Evolutionary conservation across 768 basidiomycete genomes (phyloP), one percentile per base, ranked within the genome.

Genomic region (Infundibulicybe gibba): DNA sequence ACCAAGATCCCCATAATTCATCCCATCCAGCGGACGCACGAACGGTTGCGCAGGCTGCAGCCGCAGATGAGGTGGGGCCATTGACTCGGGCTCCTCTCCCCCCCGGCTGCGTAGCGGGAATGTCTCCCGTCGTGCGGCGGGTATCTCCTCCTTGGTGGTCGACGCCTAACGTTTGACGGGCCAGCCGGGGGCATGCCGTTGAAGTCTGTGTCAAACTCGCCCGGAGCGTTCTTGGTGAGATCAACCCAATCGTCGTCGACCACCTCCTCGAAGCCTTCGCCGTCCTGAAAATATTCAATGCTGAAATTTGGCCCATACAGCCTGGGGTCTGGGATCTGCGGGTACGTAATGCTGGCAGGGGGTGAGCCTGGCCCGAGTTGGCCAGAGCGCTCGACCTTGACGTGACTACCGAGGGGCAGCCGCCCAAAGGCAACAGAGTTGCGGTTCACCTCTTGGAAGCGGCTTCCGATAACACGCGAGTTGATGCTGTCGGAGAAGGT

Each of bases 371-470:
- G 72, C 3, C 72, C 70, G 13, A 78, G 59, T 47, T 77, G 71
- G 9, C 80, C 83, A 15, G 67, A 59, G 52, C 77, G 69, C 50
- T 79, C 79, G 20, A 79, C 62, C 10, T 72, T 67, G 31, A 86
- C 69, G 40, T 73, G 78, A 52, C 75, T 83, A 12, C 82, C 83
- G 5, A 84, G 59, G 1, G 82, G 80, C 13, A 87, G 59, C n/a
- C 74, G 78, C 6, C 79, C 80, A 44, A 78, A 76, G 8, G 74
- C 67, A 11, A 66, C 62, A 6, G 83, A 83, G 58, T 81, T 76
- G 30, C 80, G 73, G 54, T 81, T 80, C 42, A 83, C 77, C 59
- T 91, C 89, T 57, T 83, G 79, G 60, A 90, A 88, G 33, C 82
- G 76, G 53, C 81, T 81, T 2, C 85, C 85, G 40, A 82, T 70